Conservation (phyloP, 345 rosid species). For the Boechera retrofracta region DNA sequence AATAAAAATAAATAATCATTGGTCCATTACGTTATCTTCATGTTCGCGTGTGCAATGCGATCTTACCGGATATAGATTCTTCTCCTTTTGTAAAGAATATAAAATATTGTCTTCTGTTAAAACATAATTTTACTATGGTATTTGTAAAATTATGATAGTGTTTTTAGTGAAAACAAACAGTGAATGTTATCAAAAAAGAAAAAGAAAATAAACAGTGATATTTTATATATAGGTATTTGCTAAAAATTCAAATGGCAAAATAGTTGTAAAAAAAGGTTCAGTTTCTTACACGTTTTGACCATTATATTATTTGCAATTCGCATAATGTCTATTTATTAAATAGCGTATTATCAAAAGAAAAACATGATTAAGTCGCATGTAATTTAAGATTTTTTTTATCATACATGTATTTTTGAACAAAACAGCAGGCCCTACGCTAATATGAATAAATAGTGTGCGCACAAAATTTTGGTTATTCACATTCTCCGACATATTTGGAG, state of each 20-base stretch:
- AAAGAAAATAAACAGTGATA: background rate
- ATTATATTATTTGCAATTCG: background rate
- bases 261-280: background rate
- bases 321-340: no score
- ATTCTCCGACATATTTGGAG: background rate
- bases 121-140: background rate
- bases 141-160: background rate
- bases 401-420: no score
- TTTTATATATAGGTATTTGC: background rate
- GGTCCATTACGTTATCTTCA: slow-evolving; percentile 43
- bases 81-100: background rate
- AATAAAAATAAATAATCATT: slow-evolving; percentile 13
- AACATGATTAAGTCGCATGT: no score
- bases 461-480: background rate
- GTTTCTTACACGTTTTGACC: background rate
- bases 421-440: background rate
- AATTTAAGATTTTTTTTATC: no score
- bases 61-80: slow-evolving; percentile 25
- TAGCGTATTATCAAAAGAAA: background rate
- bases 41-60: slow-evolving; percentile 42
- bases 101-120: background rate
- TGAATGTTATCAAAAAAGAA: no score
- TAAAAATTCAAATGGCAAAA: background rate
- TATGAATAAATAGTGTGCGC: background rate
- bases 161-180: background rate